phyloP scores from a whole-genome alignment of 1,139 yeast species.

The Insectozyma bohioensis region DNA sequence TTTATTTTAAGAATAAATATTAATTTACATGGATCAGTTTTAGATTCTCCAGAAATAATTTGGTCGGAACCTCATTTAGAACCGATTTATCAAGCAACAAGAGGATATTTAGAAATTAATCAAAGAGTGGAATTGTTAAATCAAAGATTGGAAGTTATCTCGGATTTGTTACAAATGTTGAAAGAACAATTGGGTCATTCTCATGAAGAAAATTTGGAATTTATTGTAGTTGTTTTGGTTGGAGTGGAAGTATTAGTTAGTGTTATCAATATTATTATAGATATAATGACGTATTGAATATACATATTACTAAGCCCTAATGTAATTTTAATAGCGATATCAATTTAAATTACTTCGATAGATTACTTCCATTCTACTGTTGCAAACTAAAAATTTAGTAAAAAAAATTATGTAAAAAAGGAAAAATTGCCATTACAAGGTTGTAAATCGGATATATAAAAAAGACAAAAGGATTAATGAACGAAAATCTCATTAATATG shows the following conservation, averaged over 20 bases:
- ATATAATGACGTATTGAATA: conserved; percentile 37
- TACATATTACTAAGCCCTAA: too few relatives aligned
- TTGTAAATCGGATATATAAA: too few relatives aligned
- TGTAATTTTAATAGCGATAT: too few relatives aligned
- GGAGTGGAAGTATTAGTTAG: conserved; percentile 86
- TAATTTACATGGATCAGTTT: conserved; percentile 89
- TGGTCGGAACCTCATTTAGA: conserved; percentile 98
- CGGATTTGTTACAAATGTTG: conserved; percentile 90
- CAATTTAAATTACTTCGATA: too few relatives aligned
- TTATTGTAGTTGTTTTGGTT: conserved; percentile 87
- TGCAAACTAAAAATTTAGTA: too few relatives aligned
- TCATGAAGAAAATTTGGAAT: conserved; percentile 86
- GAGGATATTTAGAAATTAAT: conserved; percentile 91
- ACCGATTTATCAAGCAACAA: conserved; percentile 93
- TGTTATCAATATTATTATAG: conserved; percentile 60
- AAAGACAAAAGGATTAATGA: too few relatives aligned
- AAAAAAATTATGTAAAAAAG: too few relatives aligned
- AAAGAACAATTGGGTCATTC: conserved; percentile 95
- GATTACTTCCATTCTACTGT: too few relatives aligned
- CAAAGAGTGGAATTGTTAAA: conserved; percentile 87
- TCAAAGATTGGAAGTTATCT: conserved; percentile 88
- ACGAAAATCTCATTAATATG: too few relatives aligned
- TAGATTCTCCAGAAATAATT: conserved; percentile 96
- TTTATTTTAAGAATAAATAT: conserved; percentile 88
- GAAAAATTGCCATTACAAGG: too few relatives aligned